These are phyloP conservation scores for Dendrobium chrysotoxum DNA, from an alignment of 106 monocot genomes.

Conservation along the genomic window DNA sequence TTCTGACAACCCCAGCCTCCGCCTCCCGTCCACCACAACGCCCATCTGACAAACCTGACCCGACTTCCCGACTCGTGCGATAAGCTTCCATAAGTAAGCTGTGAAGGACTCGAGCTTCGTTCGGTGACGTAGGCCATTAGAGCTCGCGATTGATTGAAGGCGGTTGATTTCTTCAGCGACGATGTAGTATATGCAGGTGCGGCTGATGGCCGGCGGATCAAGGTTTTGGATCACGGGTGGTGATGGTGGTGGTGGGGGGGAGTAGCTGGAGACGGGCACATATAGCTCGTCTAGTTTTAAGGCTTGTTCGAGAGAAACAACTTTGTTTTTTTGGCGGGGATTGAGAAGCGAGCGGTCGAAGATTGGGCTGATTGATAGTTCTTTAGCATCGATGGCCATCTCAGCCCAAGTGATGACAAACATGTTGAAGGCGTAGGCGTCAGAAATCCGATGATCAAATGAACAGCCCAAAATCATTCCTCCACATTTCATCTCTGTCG, in stretches of 20 bases:
- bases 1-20: conserved; percentile 17
- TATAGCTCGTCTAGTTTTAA: conserved; percentile 16
- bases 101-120: conserved; percentile 72
- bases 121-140: neutral
- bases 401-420: conserved; percentile 43
- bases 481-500: conserved; percentile 60
- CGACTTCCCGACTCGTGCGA: conserved; percentile 16
- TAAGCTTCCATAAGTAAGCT: conserved; percentile 47
- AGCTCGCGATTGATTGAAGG: conserved; percentile 22
- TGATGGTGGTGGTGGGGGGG: neutral
- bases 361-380: conserved; percentile 14
- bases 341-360: conserved; percentile 29
- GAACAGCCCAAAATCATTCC: conserved; percentile 53
- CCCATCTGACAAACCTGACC: conserved; percentile 41
- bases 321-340: conserved; percentile 13
- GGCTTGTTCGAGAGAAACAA: neutral
- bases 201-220: conserved; percentile 21
- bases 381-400: neutral
- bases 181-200: conserved; percentile 70
- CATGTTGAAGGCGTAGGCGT: conserved; percentile 59
- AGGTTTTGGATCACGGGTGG: neutral
- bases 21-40: conserved; percentile 63
- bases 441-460: conserved; percentile 63
- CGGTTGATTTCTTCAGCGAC: conserved; percentile 26
- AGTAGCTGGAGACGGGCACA: conserved; percentile 20